Base-by-base conservation (phyloP, 345 rosid species). In the Dipteronia dyeriana region DNA sequence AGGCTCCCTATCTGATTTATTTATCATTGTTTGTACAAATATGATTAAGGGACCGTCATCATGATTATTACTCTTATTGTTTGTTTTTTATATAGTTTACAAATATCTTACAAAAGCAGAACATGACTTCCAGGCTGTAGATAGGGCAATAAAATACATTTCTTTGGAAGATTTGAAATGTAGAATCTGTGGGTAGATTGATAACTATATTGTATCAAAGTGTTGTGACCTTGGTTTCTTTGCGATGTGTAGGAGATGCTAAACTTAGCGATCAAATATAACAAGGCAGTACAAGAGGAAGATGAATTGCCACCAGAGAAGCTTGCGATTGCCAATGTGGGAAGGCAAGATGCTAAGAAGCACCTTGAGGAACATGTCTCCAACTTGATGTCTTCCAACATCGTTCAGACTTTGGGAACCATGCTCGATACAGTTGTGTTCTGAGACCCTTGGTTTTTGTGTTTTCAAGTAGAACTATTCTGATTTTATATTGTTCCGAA, bases 281-380 rank as follows among this genome's bases (percentile, higher is more conserved):
- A 94, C 84, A 96, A 96, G 87, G 98, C 95, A 5, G 98, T 96
- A 78, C 98, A 96, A 83, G 99, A 92, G 87, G 98, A 96, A 79
- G 99, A 96, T 73, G 97, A 94, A 84, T 78, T 96, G 88, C 88
- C 98, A 4, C 98, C 95, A 0, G 99, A 94, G 85, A 96, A 96
- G 82, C 89, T 94, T 29, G 98, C 98, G 0, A 96, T 94, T 6
- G 97, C 93, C 11, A 92, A 96, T 63, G 98, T 94, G 47, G 99
- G 99, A 79, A 90, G 98, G 84, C 99, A 96, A 83, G 99, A 96
- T 68, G 97, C 98, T 13, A 96, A 96, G 87, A 96, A 96, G 87
- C 98, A 96, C 84, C 92, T 96, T 29, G 98, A 94, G 84, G 99
- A 96, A 68, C 97, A 96, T 57, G 94, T 94, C 70, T 90, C 99